Percentiles rank a stretch among this genome's conserved stretches.
These are phyloP conservation scores for Xeromyces bisporus DNA, from an alignment of 495 filamentous ascomycete species.

Conservation along the genomic window DNA sequence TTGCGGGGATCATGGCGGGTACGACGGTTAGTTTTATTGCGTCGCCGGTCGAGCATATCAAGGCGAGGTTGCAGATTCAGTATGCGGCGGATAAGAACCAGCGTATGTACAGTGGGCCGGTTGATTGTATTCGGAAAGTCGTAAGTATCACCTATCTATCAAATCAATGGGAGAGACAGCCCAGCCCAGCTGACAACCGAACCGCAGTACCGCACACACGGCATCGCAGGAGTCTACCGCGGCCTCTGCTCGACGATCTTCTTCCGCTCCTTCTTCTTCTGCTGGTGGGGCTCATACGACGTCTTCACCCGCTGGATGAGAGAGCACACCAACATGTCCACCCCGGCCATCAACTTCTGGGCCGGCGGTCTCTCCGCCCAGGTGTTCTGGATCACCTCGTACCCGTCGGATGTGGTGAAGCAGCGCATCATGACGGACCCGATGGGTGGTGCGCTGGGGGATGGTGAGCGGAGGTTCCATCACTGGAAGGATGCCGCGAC, in stretches of 20 bases:
- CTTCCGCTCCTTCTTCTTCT: slow-evolving; percentile 89
- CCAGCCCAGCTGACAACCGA: slow-evolving; percentile 1
- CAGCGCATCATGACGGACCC: slow-evolving; percentile 95
- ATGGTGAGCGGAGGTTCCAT: slow-evolving; percentile 50
- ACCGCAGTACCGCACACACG: slow-evolving; percentile 38
- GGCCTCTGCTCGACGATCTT: slow-evolving; percentile 71
- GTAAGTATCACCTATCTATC: slow-evolving; percentile 19
- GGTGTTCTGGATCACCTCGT: slow-evolving; percentile 82
- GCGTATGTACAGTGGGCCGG: slow-evolving; percentile 66
- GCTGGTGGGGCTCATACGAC: slow-evolving; percentile 93
- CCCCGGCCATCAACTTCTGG: slow-evolving; percentile 87
- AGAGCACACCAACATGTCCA: slow-evolving; percentile 49
- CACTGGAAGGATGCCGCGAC: slow-evolving; percentile 68
- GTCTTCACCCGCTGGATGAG: slow-evolving; percentile 52
- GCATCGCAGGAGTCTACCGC: slow-evolving; percentile 64
- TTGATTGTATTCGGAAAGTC: slow-evolving; percentile 65
- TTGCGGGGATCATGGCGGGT: slow-evolving; percentile 77
- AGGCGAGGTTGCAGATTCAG: slow-evolving; percentile 84
- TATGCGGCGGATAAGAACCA: slow-evolving; percentile 60
- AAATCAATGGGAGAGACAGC: not conserved
- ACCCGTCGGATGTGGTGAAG: slow-evolving; percentile 91
- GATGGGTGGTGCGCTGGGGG: slow-evolving; percentile 50
- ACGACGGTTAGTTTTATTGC: slow-evolving; percentile 83
- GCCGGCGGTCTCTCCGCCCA: slow-evolving; percentile 84
- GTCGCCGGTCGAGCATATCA: slow-evolving; percentile 88